Evolutionary conservation across 768 basidiomycete species (phyloP), one percentile per base, ranked within the genome.

Genomic region (Agaricus blazei): DNA sequence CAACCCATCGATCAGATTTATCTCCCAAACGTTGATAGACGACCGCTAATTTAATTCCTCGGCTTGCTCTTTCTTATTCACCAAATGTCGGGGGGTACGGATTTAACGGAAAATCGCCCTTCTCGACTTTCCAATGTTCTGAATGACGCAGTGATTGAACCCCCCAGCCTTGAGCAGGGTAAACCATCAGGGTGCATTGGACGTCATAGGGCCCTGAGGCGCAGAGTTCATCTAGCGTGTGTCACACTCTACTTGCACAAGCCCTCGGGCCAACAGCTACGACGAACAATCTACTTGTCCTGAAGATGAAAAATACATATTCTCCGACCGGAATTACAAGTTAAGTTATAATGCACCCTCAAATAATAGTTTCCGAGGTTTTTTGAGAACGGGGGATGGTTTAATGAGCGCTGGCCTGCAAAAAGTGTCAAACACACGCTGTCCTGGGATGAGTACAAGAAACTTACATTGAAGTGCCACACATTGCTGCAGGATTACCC

Each of bases 401-500:
- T 75, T 76, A 65, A 73, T 74, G 52, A 82, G 65, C 8, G 79
- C 77, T 27, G 80, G 80, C 78, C 80, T 82, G 40, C 9, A 52
- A 26, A 52, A 27, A 37, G 12, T 43, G 41, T 27, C 46, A 44
- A 51, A 55, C 42, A 62, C 38, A 47, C 47, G 31, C 15, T 9
- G 19, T 29, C 31, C 15, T 15, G 48, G 43, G 38, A 56, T 44
- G 24, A n/a, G 34, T 34, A n/a, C 42, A 45, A 47, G 19, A 31
- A 49, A 57, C 82, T 58, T 66, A 95, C 93, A 98, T 87, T 0
- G 93, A 95, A 8, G 95, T 98, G 27, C 95, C 95, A 64, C 93
- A 95, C 64, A 85, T 89, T 4, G 93, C 88, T 0, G 95, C 94
- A 37, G 95, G 87, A 64, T 96, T 97, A 31, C 95, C 95, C 93